phyloP scores from a whole-genome alignment of 1,139 yeast genomes.

The Meyerozyma athensensis region DNA sequence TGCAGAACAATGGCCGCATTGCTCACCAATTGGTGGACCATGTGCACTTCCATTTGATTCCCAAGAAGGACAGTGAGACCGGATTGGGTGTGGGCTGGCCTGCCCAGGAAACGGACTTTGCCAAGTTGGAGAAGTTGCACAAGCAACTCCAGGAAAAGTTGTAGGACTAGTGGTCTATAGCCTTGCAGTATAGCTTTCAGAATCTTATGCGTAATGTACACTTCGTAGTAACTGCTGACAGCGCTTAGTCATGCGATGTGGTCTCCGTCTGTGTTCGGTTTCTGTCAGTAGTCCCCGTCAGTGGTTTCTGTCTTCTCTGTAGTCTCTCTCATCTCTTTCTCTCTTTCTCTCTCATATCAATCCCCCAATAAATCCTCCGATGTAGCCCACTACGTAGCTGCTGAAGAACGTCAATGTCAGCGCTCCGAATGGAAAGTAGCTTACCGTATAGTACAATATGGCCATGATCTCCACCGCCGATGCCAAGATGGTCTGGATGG shows the following conservation, averaged over 20 bases:
- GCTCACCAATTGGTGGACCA: slow-evolving; percentile 96
- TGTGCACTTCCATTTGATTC: slow-evolving; percentile 94
- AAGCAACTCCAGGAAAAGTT: slow-evolving; percentile 54
- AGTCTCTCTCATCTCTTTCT: not conserved
- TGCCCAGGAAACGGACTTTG: slow-evolving; percentile 68
- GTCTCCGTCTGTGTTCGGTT: no score
- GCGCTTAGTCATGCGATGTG: no score
- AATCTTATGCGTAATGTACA: no score
- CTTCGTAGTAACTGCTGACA: no score
- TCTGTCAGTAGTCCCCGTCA: no score
- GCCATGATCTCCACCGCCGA: slow-evolving; percentile 79
- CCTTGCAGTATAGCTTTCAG: not conserved
- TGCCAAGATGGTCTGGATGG: slow-evolving; percentile 71
- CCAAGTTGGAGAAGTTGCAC: slow-evolving; percentile 62
- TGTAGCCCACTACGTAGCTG: slow-evolving; percentile 72
- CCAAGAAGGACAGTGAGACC: slow-evolving; percentile 63
- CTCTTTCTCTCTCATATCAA: slow-evolving; percentile 17
- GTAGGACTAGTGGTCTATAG: slow-evolving; percentile 18
- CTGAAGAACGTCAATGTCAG: slow-evolving; percentile 81
- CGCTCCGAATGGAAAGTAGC: slow-evolving; percentile 95
- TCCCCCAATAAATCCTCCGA: slow-evolving; percentile 54
- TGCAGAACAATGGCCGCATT: slow-evolving; percentile 89
- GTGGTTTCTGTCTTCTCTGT: not conserved
- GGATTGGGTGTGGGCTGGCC: slow-evolving; percentile 95
- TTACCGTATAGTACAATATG: slow-evolving; percentile 79